Evolutionary conservation across 2,329 filamentous ascomycete genomes (phyloP), one percentile per base, ranked within the genome.

Genomic region (Ophiostoma tasmaniense): DNA sequence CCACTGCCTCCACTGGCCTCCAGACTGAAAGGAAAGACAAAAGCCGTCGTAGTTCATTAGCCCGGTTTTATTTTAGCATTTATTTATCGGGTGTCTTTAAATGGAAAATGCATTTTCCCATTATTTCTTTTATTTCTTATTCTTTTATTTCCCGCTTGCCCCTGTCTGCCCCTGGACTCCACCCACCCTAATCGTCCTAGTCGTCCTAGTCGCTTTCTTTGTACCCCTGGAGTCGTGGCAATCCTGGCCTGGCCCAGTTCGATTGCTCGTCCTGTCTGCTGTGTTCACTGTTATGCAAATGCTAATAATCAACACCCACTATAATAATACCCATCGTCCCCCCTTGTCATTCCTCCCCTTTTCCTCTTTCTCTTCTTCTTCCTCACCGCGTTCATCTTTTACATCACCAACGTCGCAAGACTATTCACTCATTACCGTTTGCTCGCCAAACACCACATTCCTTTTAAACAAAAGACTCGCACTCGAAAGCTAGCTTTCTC

Each of bases 401-500:
- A 59, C 37, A 64, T 33, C 28, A 30, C 39, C 37, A 50, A 22
- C 22, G 55, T 68, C 62, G 67, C 25, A 65, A 22, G 35, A 65
- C 62, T 59, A 39, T 68, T 66, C 67, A 66, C 64, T 70, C 66
- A 45, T 67, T 68, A 45, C 52, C 35, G 55, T 62, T 66, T 64
- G 55, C 50, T 69, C 65, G 20, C 59, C 66, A 66, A 64, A 52
- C 65, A 69, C 39, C 68, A 67, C 66, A 37, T 39, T 67, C 68
- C 68, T 70, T 70, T 70, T 39, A 39, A 39, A 64, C 20, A 37
- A 37, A 39, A 64, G 30, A 45, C 42, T 67, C 66, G 61, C 39
- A 59, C 64, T 25, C 17, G 68, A 67, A 66, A 67, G 50, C 68
- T 64, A 66, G 59, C 59, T 62, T 55, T 65, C 64, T 68, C 69